Percentiles rank a stretch among this genome's conserved stretches.
Conservation (phyloP, 768 basidiomycete genomes). For the Suillus americanus region DNA sequence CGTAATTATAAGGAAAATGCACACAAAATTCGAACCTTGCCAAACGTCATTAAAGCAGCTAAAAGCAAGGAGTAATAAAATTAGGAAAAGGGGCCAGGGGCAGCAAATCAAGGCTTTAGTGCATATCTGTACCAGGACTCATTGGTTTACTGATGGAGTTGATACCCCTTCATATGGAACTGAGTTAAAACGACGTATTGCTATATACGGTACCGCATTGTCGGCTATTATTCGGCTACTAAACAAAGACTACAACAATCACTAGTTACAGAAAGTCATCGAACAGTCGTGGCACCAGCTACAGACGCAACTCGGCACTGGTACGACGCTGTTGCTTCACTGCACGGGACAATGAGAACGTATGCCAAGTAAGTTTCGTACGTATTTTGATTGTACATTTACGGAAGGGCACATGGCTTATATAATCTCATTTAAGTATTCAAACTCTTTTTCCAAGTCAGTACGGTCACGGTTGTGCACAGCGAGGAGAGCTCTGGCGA, state of each 20-base stretch:
- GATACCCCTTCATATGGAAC: not conserved
- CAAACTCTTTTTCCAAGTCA: not conserved
- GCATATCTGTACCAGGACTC: not conserved
- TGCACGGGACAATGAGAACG: not conserved
- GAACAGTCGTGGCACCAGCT: not conserved
- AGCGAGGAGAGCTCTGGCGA: conserved; percentile 1
- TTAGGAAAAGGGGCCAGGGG: too few species aligned
- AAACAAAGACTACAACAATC: not conserved
- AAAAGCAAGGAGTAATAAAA: too few species aligned
- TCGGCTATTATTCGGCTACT: not conserved
- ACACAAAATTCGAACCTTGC: too few species aligned
- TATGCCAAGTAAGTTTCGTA: not conserved
- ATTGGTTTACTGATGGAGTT: not conserved
- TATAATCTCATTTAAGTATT: not conserved
- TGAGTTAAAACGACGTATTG: not conserved
- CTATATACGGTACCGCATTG: not conserved
- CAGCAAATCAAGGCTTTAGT: too few species aligned
- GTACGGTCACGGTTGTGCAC: not conserved
- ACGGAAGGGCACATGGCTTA: not conserved
- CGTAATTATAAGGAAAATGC: too few species aligned
- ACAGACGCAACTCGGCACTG: not conserved
- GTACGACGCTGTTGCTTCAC: not conserved
- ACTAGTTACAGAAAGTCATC: not conserved
- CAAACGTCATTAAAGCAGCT: too few species aligned
- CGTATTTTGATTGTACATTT: not conserved